A percentile compares a stretch with the other conserved stretches of the same genome.
Evolutionary conservation across 2,329 filamentous ascomycete species (phyloP).

Genomic region (Calonectria hawksworthii): DNA sequence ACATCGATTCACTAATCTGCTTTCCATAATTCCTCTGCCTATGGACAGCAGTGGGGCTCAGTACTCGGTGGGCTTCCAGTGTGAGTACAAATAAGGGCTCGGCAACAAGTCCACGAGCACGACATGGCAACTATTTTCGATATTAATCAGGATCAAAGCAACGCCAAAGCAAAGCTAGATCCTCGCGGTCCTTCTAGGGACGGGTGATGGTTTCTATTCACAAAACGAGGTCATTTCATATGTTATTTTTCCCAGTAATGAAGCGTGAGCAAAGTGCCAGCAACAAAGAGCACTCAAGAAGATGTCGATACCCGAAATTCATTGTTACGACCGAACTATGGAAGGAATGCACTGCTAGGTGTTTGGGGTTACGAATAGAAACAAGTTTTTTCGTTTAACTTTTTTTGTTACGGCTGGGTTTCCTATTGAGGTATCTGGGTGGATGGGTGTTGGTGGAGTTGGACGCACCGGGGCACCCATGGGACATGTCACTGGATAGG

Average conservation of each 20-base stretch:
- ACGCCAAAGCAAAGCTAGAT: neutral
- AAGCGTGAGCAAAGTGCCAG: constrained; percentile 16
- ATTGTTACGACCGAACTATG: neutral
- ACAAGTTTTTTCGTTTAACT: constrained; percentile 5
- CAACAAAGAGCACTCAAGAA: constrained; percentile 38
- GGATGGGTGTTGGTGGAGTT: neutral
- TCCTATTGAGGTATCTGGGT: neutral
- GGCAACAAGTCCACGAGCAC: too few species aligned
- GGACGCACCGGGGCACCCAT: neutral
- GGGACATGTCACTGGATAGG: neutral
- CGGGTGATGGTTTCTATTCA: neutral
- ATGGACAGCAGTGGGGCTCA: constrained; percentile 76
- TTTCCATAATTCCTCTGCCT: constrained; percentile 86
- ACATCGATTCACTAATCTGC: constrained; percentile 82
- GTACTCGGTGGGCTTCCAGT: constrained; percentile 86
- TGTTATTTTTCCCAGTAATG: neutral
- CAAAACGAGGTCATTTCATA: neutral
- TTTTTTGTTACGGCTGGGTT: neutral
- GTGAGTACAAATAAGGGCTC: constrained; percentile 66
- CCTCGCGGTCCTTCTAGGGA: neutral
- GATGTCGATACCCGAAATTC: constrained; percentile 35
- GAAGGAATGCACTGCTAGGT: constrained; percentile 37
- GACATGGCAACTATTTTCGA: neutral
- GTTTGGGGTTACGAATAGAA: constrained; percentile 27
- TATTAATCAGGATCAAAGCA: neutral